These are phyloP conservation scores for Saccharomycopsis babjevae DNA, from an alignment of 805 yeast genomes.

Conservation along the genomic window DNA sequence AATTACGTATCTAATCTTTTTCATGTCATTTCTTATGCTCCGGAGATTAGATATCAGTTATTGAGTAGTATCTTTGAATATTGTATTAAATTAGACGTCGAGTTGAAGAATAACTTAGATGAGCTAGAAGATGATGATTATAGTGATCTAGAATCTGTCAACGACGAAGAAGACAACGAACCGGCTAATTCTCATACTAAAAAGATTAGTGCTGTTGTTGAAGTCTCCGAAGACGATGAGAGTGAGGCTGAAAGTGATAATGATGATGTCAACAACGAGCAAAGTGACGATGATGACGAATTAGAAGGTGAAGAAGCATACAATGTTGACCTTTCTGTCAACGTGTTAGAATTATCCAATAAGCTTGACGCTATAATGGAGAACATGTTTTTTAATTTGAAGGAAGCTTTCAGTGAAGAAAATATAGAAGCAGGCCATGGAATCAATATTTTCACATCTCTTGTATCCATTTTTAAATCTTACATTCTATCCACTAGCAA, in stretches of 20 bases:
- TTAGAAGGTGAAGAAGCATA: constrained; percentile 37
- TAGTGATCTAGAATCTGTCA: constrained; percentile 26
- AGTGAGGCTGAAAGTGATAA: constrained; percentile 27
- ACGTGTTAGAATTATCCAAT: constrained; percentile 42
- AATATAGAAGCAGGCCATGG: constrained; percentile 53
- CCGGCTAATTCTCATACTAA: constrained; percentile 4
- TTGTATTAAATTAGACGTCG: constrained; percentile 82
- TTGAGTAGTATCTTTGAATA: constrained; percentile 79
- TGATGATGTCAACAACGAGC: constrained; percentile 23
- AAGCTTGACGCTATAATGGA: constrained; percentile 67
- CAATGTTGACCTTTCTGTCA: constrained; percentile 35
- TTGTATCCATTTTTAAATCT: constrained; percentile 67
- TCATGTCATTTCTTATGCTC: constrained; percentile 52
- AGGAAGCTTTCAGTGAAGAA: constrained; percentile 38
- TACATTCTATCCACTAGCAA: constrained; percentile 87
- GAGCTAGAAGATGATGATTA: constrained; percentile 51
- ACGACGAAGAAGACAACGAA: constrained; percentile 25
- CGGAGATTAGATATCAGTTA: constrained; percentile 59
- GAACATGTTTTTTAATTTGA: constrained; percentile 43
- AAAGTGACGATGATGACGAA: constrained; percentile 24
- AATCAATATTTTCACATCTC: constrained; percentile 56
- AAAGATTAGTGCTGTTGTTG: constrained; percentile 1
- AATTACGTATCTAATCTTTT: constrained; percentile 62
- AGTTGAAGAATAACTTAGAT: constrained; percentile 78
- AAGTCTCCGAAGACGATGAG: constrained; percentile 28